Conservation (phyloP, 371 early-diverging fungal genomes). For the Zychaea mexicana region DNA sequence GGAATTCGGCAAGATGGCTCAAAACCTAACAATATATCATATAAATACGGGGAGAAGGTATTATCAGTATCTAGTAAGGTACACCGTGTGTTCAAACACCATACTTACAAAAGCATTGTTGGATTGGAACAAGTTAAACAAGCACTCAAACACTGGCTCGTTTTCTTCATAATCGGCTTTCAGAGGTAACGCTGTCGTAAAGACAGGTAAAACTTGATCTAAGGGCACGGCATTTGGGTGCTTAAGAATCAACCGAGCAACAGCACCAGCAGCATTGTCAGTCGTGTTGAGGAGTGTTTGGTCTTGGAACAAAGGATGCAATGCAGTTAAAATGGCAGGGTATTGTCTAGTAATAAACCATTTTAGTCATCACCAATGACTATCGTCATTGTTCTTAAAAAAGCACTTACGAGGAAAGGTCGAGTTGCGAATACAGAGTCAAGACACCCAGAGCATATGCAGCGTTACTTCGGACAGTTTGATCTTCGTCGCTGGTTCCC, state of each 20-base stretch:
- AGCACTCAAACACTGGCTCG: constrained; percentile 72
- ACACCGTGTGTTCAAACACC: background rate
- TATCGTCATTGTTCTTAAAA: too few species aligned
- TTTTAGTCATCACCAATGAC: too few species aligned
- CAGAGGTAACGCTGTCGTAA: constrained; percentile 73
- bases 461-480: constrained; percentile 85
- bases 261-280: constrained; percentile 92
- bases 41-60: too few species aligned
- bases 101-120: constrained; percentile 56
- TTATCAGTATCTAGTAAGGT: too few species aligned
- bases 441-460: constrained; percentile 85
- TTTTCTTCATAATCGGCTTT: constrained; percentile 84
- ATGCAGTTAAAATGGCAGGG: constrained; percentile 65
- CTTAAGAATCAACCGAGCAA: constrained; percentile 77
- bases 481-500: constrained; percentile 76
- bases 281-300: constrained; percentile 67
- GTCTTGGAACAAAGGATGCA: constrained; percentile 74
- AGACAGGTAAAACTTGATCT: constrained; percentile 71
- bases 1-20: constrained; percentile 26
- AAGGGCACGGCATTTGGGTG: constrained; percentile 74
- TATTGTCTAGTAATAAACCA: constrained; percentile 58
- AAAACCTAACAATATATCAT: constrained; percentile 24
- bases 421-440: constrained; percentile 65
- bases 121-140: constrained; percentile 66
- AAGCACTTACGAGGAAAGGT: constrained; percentile 59